These are phyloP conservation scores for Monilinia polystroma DNA, from an alignment of 2,329 filamentous ascomycete species.

Conservation along the genomic window DNA sequence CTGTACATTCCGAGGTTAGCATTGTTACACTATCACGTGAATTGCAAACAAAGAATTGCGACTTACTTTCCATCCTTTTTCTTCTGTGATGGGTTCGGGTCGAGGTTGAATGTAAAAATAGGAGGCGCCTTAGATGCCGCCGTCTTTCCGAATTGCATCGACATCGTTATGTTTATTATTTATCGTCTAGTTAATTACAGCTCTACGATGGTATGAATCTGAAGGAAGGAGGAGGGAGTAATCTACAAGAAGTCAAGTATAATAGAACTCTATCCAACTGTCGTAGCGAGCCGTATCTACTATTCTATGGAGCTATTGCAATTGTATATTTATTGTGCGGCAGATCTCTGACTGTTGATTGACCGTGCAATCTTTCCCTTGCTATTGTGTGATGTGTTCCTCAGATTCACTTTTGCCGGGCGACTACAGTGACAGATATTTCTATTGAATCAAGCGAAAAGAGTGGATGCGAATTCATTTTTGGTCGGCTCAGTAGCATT, in stretches of 20 bases:
- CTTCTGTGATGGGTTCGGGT: background rate
- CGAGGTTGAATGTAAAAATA: background rate
- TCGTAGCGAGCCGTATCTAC: background rate
- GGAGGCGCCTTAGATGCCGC: background rate
- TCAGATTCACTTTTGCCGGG: slow-evolving; percentile 6
- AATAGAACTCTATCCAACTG: background rate
- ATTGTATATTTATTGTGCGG: background rate
- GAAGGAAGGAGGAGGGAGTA: background rate
- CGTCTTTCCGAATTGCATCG: slow-evolving; percentile 10
- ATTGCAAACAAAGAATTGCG: background rate
- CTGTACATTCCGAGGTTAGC: slow-evolving; percentile 16
- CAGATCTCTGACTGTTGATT: background rate
- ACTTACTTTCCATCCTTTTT: slow-evolving; percentile 12
- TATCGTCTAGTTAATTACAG: background rate
- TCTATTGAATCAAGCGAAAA: background rate
- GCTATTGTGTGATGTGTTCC: background rate
- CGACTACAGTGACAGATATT: background rate
- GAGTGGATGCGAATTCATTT: background rate
- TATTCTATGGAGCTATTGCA: background rate
- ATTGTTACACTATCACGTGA: slow-evolving; percentile 16
- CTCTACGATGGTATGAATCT: background rate
- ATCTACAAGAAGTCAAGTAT: background rate
- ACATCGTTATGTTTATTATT: background rate
- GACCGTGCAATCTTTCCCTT: background rate
- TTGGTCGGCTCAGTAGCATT: background rate